A percentile compares a stretch with the other conserved stretches of the same genome.
Conservation (phyloP, 106 monocot species). For the Vanilla planifolia region DNA sequence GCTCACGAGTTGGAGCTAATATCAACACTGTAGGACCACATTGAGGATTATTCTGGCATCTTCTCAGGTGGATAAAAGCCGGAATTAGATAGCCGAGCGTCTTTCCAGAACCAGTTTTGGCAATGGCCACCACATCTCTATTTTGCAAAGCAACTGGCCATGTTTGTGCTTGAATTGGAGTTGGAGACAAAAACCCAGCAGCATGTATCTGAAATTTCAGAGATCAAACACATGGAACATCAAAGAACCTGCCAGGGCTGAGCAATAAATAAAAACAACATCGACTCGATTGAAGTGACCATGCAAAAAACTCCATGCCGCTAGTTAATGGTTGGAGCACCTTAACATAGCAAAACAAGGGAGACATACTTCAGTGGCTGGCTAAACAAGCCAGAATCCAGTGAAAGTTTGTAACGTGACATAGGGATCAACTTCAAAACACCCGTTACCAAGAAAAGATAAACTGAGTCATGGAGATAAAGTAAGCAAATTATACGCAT, state of each 20-base stretch:
- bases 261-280: background rate
- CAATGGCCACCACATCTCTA: constrained; percentile 60
- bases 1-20: constrained; percentile 58
- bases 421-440: no score
- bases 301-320: constrained; percentile 21
- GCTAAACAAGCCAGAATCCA: no score
- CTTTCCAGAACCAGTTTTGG: constrained; percentile 68
- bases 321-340: constrained; percentile 38
- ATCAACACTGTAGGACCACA: constrained; percentile 51
- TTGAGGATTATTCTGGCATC: constrained; percentile 38
- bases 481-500: no score
- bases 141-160: constrained; percentile 61
- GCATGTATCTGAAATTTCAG: constrained; percentile 35
- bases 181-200: constrained; percentile 52
- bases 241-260: background rate
- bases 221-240: background rate
- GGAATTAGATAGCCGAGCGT: constrained; percentile 66
- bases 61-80: constrained; percentile 55
- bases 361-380: constrained; percentile 8
- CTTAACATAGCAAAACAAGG: constrained; percentile 23
- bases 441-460: no score
- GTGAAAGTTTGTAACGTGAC: no score
- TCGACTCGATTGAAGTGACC: constrained; percentile 9
- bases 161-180: constrained; percentile 70
- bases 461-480: no score